A percentile compares a stretch with the other conserved stretches of the same genome.
These are phyloP conservation scores for Sindora glabra DNA, from an alignment of 306 rosid genomes.

Conservation along the genomic window DNA sequence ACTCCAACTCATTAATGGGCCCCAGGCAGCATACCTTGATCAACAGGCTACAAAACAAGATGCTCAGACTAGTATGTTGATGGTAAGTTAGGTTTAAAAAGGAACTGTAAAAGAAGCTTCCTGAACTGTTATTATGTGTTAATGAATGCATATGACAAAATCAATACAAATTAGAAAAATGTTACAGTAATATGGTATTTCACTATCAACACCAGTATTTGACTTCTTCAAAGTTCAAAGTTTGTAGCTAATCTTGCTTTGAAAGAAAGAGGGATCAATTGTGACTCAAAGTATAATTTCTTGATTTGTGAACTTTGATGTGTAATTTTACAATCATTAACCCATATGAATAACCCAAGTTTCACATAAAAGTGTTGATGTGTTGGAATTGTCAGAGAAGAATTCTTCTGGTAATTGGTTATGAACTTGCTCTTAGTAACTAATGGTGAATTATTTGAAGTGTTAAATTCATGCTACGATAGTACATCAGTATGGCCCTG, in stretches of 20 bases:
- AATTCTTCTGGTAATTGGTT: neutral
- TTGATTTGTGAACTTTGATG: neutral
- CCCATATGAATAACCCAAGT: neutral
- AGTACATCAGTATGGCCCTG: neutral
- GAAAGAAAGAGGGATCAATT: neutral
- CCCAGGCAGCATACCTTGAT: slow-evolving; percentile 79
- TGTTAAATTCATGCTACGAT: slow-evolving; percentile 1
- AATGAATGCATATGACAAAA: slow-evolving; percentile 14
- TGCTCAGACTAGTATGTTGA: slow-evolving; percentile 50
- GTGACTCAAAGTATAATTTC: slow-evolving; percentile 1
- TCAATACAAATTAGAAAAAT: slow-evolving; percentile 8
- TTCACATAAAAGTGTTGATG: neutral
- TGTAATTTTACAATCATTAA: neutral
- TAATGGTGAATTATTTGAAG: neutral
- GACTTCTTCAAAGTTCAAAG: neutral
- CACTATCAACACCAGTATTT: neutral
- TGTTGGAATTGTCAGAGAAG: neutral
- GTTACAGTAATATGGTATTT: slow-evolving; percentile 10
- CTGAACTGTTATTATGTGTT: slow-evolving; percentile 5
- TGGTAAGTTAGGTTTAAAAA: slow-evolving; percentile 49
- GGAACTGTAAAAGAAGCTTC: neutral
- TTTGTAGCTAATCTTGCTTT: neutral
- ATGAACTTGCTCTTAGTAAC: neutral
- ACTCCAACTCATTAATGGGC: slow-evolving; percentile 21
- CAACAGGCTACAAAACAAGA: slow-evolving; percentile 32